These are phyloP conservation scores for Hypericum androsaemum DNA, from an alignment of 345 rosid genomes.

Conservation along the genomic window DNA sequence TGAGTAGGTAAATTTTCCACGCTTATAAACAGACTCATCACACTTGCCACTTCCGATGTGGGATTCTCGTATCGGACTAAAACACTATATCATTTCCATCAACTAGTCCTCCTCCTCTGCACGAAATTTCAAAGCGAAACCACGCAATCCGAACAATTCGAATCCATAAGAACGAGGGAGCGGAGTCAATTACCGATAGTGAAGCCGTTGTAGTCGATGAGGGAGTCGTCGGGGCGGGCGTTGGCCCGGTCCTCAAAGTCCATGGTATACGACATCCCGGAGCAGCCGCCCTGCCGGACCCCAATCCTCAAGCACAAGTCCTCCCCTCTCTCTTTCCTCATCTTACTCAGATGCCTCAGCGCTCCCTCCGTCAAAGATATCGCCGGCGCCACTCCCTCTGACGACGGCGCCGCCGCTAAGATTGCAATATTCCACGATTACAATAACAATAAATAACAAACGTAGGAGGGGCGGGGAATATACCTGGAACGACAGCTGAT, in stretches of 20 bases:
- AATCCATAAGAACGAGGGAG: too few species aligned
- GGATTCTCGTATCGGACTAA: too few species aligned
- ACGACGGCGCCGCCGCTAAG: slow-evolving; percentile 18
- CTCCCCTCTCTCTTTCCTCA: slow-evolving; percentile 57
- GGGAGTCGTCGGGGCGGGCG: slow-evolving; percentile 68
- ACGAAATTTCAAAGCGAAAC: too few species aligned
- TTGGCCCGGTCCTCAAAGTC: slow-evolving; percentile 65
- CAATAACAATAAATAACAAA: neutral
- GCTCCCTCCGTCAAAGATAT: slow-evolving; percentile 64
- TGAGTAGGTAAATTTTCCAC: too few species aligned
- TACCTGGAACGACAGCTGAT: slow-evolving; percentile 50
- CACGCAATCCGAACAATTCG: too few species aligned
- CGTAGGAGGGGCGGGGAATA: neutral
- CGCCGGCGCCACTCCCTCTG: slow-evolving; percentile 64
- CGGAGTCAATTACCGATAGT: slow-evolving; percentile 41
- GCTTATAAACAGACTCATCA: too few species aligned
- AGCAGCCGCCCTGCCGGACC: slow-evolving; percentile 91
- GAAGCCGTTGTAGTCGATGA: slow-evolving; percentile 65
- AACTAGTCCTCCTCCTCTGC: too few species aligned
- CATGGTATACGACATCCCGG: slow-evolving; percentile 96
- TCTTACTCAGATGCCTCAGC: slow-evolving; percentile 68
- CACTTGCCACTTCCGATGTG: too few species aligned
- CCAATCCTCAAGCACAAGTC: slow-evolving; percentile 90
- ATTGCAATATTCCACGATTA: neutral
- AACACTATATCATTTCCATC: too few species aligned